Conservation (phyloP, 306 rosid genomes). For the Glycine soja region DNA sequence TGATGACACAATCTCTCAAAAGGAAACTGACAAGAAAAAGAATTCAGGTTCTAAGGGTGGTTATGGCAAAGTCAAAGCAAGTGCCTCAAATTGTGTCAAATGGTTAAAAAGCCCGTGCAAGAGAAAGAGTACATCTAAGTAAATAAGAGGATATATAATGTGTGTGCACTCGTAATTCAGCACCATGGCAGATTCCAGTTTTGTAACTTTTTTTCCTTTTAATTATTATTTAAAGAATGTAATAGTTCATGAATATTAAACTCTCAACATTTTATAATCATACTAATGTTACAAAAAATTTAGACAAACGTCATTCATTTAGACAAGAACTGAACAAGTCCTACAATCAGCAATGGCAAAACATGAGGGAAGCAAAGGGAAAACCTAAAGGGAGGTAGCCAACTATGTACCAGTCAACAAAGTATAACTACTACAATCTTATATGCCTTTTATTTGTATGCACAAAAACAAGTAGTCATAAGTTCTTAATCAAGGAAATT, state of each 20-base stretch:
- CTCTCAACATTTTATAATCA: too few relatives aligned
- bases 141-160: not conserved
- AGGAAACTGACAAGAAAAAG: constrained; percentile 57
- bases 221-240: too few relatives aligned
- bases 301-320: too few relatives aligned
- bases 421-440: not conserved
- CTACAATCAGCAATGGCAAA: too few relatives aligned
- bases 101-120: constrained; percentile 86
- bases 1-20: constrained; percentile 58
- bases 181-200: constrained; percentile 20
- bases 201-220: constrained; percentile 26
- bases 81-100: constrained; percentile 70
- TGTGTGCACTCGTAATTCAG: constrained; percentile 25
- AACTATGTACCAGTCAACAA: not conserved
- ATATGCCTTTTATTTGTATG: not conserved
- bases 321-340: too few relatives aligned
- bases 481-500: not conserved
- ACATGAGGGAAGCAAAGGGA: not conserved
- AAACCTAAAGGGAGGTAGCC: too few relatives aligned
- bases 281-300: too few relatives aligned
- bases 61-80: constrained; percentile 60
- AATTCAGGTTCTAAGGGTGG: constrained; percentile 63
- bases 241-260: too few relatives aligned
- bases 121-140: constrained; percentile 58
- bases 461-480: not conserved